Percentiles rank a stretch among this genome's conserved stretches.
These are phyloP conservation scores for Ophiostoma sp. DNA, from an alignment of 2,329 filamentous ascomycete species.

Conservation along the genomic window DNA sequence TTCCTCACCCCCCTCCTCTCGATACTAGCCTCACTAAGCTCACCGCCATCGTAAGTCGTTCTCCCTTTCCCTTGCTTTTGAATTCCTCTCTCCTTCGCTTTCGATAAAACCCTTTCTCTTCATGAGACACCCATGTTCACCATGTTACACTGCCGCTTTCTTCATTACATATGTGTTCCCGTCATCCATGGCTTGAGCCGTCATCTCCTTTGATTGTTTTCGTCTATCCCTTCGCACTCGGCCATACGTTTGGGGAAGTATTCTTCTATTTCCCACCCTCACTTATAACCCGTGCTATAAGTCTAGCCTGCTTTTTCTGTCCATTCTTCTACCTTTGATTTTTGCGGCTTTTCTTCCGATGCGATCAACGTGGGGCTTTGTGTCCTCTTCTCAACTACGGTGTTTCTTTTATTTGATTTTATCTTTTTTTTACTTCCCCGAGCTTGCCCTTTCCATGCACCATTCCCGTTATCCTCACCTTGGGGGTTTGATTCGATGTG, in stretches of 20 bases:
- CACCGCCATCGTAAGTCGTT: constrained; percentile 2
- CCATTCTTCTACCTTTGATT: background rate
- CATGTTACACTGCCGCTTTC: constrained; percentile 17
- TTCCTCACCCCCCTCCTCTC: background rate
- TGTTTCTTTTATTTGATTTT: background rate
- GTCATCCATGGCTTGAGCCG: constrained; percentile 5
- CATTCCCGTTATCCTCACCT: too few relatives aligned
- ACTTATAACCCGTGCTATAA: background rate
- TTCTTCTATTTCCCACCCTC: background rate
- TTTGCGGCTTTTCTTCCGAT: constrained; percentile 14
- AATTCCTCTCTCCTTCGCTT: background rate
- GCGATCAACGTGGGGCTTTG: constrained; percentile 8
- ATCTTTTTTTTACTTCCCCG: background rate
- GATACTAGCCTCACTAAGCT: background rate
- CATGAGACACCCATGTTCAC: constrained; percentile 11
- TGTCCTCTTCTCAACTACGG: background rate
- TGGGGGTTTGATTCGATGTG: too few relatives aligned
- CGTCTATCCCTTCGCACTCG: background rate
- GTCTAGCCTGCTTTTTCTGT: background rate
- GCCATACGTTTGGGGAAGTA: too few relatives aligned
- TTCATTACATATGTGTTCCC: constrained; percentile 19
- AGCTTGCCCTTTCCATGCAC: too few relatives aligned
- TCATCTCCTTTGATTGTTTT: constrained; percentile 4
- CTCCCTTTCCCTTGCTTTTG: background rate
- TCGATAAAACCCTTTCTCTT: constrained; percentile 11